A percentile compares a stretch with the other conserved stretches of the same genome.
These are phyloP conservation scores for Cicer yamashitae DNA, from an alignment of 306 rosid species.

Conservation along the genomic window DNA sequence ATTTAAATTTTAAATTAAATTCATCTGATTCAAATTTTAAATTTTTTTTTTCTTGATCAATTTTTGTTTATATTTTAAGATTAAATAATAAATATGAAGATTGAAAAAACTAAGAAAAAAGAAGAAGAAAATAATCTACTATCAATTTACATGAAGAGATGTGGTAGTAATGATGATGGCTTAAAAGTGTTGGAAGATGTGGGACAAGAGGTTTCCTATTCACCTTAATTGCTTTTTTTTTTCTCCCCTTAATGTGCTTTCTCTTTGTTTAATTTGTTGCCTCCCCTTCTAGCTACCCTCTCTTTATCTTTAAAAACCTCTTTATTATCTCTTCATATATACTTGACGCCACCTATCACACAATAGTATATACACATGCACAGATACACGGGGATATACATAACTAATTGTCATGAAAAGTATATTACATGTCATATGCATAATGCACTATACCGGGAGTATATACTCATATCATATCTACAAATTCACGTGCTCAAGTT, in stretches of 20 bases:
- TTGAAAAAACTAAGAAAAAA: background rate
- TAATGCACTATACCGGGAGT: background rate
- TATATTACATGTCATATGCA: background rate
- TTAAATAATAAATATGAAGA: constrained; percentile 23
- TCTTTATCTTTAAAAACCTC: constrained; percentile 24
- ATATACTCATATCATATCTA: background rate
- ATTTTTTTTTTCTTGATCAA: too few species aligned
- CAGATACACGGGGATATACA: constrained; percentile 36
- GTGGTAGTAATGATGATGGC: constrained; percentile 59
- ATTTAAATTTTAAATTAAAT: too few species aligned
- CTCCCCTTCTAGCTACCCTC: constrained; percentile 27
- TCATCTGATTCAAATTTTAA: too few species aligned
- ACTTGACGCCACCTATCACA: constrained; percentile 24
- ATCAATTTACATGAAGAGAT: constrained; percentile 6
- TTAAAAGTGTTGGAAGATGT: constrained; percentile 51
- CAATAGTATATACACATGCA: background rate
- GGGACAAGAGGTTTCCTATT: constrained; percentile 51
- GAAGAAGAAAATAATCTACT: constrained; percentile 21
- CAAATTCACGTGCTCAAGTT: constrained; percentile 39
- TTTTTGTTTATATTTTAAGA: too few species aligned
- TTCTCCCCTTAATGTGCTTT: constrained; percentile 22
- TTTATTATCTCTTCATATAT: background rate
- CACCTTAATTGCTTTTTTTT: constrained; percentile 43
- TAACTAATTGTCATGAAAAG: constrained; percentile 2
- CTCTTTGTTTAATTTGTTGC: constrained; percentile 37